Evolutionary conservation across 2,329 filamentous ascomycete genomes (phyloP), one percentile per base, ranked within the genome.

Genomic region (Trichophyton schoenleinii): DNA sequence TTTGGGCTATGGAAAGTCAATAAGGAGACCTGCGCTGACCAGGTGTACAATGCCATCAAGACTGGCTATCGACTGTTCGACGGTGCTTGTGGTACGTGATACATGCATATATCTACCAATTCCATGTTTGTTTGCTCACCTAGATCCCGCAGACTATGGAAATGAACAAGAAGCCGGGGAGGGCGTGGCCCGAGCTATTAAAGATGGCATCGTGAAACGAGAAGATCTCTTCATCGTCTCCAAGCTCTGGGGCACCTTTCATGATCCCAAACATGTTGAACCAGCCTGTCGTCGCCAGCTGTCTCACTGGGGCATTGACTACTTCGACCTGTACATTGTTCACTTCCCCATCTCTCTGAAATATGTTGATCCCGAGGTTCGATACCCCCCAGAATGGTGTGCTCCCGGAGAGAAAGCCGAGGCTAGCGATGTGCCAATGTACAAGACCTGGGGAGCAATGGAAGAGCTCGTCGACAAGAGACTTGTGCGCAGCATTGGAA

Each of bases 191-290:
- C 87, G 87, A 67, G 89, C 89, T 69, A 89, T 94, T 76, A 82
- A 87, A 71, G 89, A 94, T 8, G 87, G 88, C 49, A 74, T 92
- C 62, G 88, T 91, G 68, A 90, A 86, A 79, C 87, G 89, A 63
- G 84, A 88, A 75, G 89, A 96, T 25, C 87, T 95, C 72, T 95
- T 95, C 83, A 85, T 96, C 71, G 88, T 91, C 66, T 90, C 87
- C 75, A 96, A 95, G 81, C 86, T 96, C 62, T 95, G 91, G 90
- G 91, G 92, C 79, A 86, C 86, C 67, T 95, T 91, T 83, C 89
- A 95, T 80, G 87, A 92, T 70, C 81, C 80, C 68, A 86, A 92
- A 67, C 81, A 82, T 68, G 88, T 92, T 64, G 84, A 87, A 75
- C 85, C 85, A 62, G 90, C 94, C 71, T 82, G 80, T 75, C 83